Base-by-base conservation (phyloP, 176 grass and related monocot species). In the Saccharum officinarum region DNA sequence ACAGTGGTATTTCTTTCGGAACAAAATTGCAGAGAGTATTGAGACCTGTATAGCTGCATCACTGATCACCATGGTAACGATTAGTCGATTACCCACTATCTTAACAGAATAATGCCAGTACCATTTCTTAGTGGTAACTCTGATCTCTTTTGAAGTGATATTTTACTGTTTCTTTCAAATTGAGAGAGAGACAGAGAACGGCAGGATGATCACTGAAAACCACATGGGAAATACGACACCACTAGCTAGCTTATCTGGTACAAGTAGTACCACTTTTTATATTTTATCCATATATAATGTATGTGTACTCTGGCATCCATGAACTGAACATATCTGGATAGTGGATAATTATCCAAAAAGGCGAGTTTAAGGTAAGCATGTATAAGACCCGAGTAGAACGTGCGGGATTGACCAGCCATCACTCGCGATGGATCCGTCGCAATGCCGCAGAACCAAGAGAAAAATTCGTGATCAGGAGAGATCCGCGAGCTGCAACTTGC, bases 401-500 rank as follows among this genome's bases (percentile, higher is more conserved):
- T 91, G 89, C 70, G 34, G 33, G 50, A 80, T 83, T 88, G 80
- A 88, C 89, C 75, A 69, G 73, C 54, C 22, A 26, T 12, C 42
- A 7, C 33, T 76, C 20, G 52, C 28, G 36, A 34, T 34, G 33
- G 33, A 34, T 34, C 49, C 31, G 4, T 55, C 55, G 75, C 76
- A 25, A 26, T 77, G 36, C 64, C 8, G 36, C 14, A 26, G n/a
- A 46, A 62, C 82, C 33, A 61, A 31, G 40, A 71, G 69, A 46
- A 71, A 69, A 84, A 54, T 28, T 79, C 25, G 80, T 79, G 85
- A 76, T 87, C 76, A 87, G 81, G 80, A 84, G 75, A 87, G 80
- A 91, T 91, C 81, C 69, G 75, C 85, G 73, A 55, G 55, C 75
- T 80, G 76, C 85, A 87, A 91, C 61, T 91, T 91, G 85, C 45